Conservation (phyloP, 169 alveolate genomes). For the Theileria luwenshuni region DNA sequence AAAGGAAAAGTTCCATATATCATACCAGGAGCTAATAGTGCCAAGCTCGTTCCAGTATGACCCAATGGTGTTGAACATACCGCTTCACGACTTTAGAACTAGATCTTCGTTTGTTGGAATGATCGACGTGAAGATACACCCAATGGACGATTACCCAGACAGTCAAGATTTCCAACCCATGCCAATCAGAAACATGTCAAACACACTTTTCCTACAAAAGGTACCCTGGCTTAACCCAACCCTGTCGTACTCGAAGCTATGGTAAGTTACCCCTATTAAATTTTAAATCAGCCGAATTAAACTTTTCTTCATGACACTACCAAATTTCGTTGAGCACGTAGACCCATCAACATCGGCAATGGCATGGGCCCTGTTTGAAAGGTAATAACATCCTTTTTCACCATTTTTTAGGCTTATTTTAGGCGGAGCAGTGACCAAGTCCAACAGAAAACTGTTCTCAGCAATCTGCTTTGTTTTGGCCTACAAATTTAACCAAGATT, state of each 20-base stretch:
- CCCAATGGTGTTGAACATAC: constrained; percentile 50
- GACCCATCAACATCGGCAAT: constrained; percentile 79
- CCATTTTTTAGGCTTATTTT: constrained; percentile 63
- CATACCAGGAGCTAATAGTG: constrained; percentile 57
- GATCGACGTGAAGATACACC: constrained; percentile 8
- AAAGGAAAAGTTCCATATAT: constrained; percentile 38
- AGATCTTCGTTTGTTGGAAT: not conserved
- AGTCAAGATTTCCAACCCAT: not conserved
- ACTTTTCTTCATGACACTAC: constrained; percentile 53
- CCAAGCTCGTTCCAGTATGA: constrained; percentile 54
- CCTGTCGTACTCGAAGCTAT: constrained; percentile 59
- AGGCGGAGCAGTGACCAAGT: constrained; percentile 70
- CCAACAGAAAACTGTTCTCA: constrained; percentile 74
- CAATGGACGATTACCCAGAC: constrained; percentile 3
- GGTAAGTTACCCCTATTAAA: constrained; percentile 14
- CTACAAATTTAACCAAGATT: constrained; percentile 77
- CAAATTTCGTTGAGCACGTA: constrained; percentile 60
- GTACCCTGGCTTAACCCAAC: constrained; percentile 65
- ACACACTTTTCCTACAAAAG: constrained; percentile 31
- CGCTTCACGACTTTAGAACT: constrained; percentile 32
- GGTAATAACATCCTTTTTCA: constrained; percentile 11
- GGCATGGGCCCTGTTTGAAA: constrained; percentile 79
- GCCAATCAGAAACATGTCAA: constrained; percentile 8
- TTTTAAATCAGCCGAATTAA: constrained; percentile 56
- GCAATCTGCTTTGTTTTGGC: constrained; percentile 77